phyloP scores from a whole-genome alignment of 2,329 filamentous ascomycete genomes.

The Aspergillus bombycis region DNA sequence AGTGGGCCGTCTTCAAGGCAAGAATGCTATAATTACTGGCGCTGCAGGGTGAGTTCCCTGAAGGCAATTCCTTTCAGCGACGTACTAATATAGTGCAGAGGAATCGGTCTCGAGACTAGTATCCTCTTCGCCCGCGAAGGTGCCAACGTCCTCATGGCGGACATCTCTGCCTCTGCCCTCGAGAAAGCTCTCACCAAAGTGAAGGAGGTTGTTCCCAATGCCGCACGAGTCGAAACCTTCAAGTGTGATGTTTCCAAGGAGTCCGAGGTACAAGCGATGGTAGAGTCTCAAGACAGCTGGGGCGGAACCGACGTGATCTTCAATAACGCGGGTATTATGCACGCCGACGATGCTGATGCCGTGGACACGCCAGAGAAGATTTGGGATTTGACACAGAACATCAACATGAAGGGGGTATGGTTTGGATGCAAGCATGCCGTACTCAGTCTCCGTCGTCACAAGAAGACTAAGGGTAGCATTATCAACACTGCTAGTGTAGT shows the following conservation, averaged over 20 bases:
- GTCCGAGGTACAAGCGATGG: conserved; percentile 71
- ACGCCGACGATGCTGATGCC: conserved; percentile 77
- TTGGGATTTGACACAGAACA: conserved; percentile 90
- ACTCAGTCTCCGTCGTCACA: conserved; percentile 74
- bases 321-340: conserved; percentile 99
- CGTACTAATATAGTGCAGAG: conserved; percentile 49
- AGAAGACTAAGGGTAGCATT: conserved; percentile 77
- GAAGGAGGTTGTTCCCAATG: conserved; percentile 66
- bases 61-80: neutral
- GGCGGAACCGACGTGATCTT: conserved; percentile 90
- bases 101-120: conserved; percentile 88
- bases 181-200: conserved; percentile 76
- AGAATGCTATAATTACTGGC: conserved; percentile 27
- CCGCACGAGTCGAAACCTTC: conserved; percentile 29
- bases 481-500: conserved; percentile 94
- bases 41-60: conserved; percentile 20
- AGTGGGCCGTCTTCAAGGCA: conserved; percentile 8
- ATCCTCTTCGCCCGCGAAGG: conserved; percentile 91
- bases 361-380: conserved; percentile 84
- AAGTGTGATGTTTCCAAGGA: conserved; percentile 80
- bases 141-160: conserved; percentile 80
- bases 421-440: conserved; percentile 92
- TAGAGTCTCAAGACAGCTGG: conserved; percentile 77
- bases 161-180: conserved; percentile 78
- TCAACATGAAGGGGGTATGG: conserved; percentile 99